Percentiles rank a stretch among this genome's conserved stretches.
phyloP scores from a whole-genome alignment of 371 early-diverging fungal genomes.

The Mortierella sp. region DNA sequence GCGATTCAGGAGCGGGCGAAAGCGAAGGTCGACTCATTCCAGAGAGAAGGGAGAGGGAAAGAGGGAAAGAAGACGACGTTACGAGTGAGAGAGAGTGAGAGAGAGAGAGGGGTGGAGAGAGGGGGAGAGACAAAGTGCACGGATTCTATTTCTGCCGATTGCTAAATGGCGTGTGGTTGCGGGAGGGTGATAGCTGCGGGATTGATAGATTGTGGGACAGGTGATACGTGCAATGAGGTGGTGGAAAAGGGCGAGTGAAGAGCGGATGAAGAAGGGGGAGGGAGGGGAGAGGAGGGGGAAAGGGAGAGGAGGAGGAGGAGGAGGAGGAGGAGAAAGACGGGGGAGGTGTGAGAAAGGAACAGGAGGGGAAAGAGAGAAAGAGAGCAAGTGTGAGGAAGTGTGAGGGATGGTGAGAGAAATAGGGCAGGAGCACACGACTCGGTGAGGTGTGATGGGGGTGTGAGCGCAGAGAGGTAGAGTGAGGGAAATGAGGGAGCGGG shows the following conservation, averaged over 20 bases:
- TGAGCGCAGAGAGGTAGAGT: too few species aligned
- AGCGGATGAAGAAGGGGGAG: conserved; percentile 1
- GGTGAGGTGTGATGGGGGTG: too few species aligned
- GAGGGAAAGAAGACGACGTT: conserved; percentile 1
- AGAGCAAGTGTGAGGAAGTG: neutral
- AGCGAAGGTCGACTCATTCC: too few species aligned
- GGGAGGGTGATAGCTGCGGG: too few species aligned
- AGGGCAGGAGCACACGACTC: too few species aligned
- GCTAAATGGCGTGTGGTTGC: too few species aligned
- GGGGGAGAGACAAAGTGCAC: too few species aligned
- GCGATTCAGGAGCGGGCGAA: too few species aligned
- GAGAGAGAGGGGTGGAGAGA: too few species aligned
- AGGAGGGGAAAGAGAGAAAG: conserved; percentile 1
- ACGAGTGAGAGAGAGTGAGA: neutral
- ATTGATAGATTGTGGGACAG: neutral
- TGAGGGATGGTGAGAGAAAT: too few species aligned
- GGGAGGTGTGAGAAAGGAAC: neutral
- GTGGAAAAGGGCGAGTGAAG: conserved; percentile 1
- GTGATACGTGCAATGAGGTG: neutral
- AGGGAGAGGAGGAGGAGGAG: neutral
- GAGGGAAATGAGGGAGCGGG: too few species aligned
- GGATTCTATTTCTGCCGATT: too few species aligned
- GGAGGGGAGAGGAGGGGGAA: neutral
- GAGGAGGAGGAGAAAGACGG: conserved; percentile 2
- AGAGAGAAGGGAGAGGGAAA: neutral